Evolutionary conservation across 2,329 filamentous ascomycete genomes (phyloP).

Genomic region (Diplodia mutila): DNA sequence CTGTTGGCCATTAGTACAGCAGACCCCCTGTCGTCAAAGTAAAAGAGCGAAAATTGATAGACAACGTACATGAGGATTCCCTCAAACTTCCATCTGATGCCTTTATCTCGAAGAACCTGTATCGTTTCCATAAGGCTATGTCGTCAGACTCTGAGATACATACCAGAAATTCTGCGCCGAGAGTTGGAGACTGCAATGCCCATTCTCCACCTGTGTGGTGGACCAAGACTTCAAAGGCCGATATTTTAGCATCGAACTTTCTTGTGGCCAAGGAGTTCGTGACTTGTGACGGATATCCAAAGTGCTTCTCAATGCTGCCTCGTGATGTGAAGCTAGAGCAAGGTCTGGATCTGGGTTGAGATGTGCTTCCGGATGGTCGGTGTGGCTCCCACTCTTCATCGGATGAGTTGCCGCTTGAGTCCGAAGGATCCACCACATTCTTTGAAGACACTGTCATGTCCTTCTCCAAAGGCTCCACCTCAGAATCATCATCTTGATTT

Average conservation of each 20-base stretch:
- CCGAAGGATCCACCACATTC: no score
- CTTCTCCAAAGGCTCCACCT: no score
- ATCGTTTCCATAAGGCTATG: neutral
- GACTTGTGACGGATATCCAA: neutral
- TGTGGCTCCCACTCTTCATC: no score
- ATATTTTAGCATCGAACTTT: neutral
- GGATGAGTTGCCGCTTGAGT: no score
- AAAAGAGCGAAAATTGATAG: neutral
- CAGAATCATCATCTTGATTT: no score
- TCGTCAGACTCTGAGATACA: neutral
- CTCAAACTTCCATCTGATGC: neutral
- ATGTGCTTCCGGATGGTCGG: no score
- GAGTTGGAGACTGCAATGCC: neutral
- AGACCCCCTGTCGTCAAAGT: no score
- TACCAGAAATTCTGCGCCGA: neutral
- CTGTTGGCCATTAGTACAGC: neutral
- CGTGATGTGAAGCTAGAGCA: neutral
- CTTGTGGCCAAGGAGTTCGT: neutral
- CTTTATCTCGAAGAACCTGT: neutral
- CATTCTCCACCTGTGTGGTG: neutral
- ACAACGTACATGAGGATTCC: neutral
- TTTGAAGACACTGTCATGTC: no score
- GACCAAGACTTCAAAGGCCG: neutral
- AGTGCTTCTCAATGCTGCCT: neutral
- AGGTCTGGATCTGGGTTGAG: rapidly evolving